A percentile compares a stretch with the other conserved stretches of the same genome.
phyloP scores from a whole-genome alignment of 371 early-diverging fungal species.

The Rhizopus arrhizus region DNA sequence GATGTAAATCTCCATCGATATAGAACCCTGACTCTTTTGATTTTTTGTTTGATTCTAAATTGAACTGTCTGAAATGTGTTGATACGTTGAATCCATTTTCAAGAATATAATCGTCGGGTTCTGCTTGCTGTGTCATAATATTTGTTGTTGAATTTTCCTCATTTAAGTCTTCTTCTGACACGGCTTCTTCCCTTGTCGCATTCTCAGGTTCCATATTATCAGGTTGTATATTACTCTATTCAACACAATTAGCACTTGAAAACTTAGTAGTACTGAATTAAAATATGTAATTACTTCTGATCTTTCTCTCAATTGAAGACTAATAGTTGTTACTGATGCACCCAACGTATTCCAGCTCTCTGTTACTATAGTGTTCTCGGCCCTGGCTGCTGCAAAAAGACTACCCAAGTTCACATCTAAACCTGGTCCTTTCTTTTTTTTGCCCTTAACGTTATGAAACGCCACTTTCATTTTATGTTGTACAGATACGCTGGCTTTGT shows the following conservation, averaged over 20 bases:
- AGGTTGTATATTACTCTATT: constrained; percentile 14
- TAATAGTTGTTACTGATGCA: constrained; percentile 8
- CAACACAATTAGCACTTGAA: constrained; percentile 16
- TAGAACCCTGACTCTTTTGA: constrained; percentile 10
- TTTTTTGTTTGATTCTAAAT: constrained; percentile 8
- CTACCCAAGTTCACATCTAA: constrained; percentile 6
- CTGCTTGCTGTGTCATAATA: constrained; percentile 6
- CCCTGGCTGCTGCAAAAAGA: constrained; percentile 9
- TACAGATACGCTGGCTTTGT: no score
- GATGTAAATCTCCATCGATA: no score
- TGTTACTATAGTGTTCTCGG: constrained; percentile 7
- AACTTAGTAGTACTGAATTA: constrained; percentile 6
- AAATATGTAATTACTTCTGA: constrained; percentile 9
- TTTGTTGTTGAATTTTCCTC: constrained; percentile 12
- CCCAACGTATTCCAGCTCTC: constrained; percentile 10
- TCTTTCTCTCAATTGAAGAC: constrained; percentile 12
- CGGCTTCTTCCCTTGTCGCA: constrained; percentile 7
- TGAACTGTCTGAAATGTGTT: constrained; percentile 16
- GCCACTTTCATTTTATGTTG: constrained; percentile 11
- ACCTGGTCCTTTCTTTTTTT: constrained; percentile 8
- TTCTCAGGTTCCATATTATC: no score
- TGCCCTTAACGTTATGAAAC: constrained; percentile 11
- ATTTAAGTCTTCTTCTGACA: constrained; percentile 11
- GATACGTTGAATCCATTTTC: constrained; percentile 13
- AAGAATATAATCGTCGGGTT: constrained; percentile 15